These are phyloP conservation scores for Xylona heveae DNA, from an alignment of 495 filamentous ascomycete species.

Conservation along the genomic window DNA sequence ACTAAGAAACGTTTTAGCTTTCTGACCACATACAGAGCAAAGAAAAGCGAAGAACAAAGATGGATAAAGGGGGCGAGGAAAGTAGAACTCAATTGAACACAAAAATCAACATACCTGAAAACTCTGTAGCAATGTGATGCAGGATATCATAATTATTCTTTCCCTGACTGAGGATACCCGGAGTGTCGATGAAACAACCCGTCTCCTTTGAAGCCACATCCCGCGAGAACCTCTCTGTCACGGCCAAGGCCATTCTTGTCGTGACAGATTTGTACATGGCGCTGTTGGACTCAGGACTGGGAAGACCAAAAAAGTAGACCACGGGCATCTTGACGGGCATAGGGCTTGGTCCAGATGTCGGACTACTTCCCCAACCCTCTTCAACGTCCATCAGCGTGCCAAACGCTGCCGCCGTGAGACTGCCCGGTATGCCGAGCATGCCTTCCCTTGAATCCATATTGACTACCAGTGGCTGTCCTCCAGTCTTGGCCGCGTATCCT, in stretches of 20 bases:
- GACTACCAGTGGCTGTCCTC: constrained; percentile 60
- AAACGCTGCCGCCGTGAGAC: constrained; percentile 63
- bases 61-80: no score
- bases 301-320: constrained; percentile 73
- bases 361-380: constrained; percentile 78
- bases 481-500: constrained; percentile 56
- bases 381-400: constrained; percentile 72
- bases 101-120: constrained; percentile 35
- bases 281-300: constrained; percentile 51
- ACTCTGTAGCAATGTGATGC: constrained; percentile 69
- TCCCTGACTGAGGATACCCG: constrained; percentile 39
- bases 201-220: constrained; percentile 45
- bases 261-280: constrained; percentile 51
- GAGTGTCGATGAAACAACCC: constrained; percentile 75
- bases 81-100: not conserved
- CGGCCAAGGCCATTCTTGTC: constrained; percentile 58
- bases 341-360: constrained; percentile 70
- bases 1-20: constrained; percentile 21
- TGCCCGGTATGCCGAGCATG: constrained; percentile 68
- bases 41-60: constrained; percentile 2
- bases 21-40: not conserved
- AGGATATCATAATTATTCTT: constrained; percentile 53
- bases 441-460: constrained; percentile 77
- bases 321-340: constrained; percentile 81
- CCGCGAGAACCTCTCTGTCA: constrained; percentile 56